Evolutionary conservation across 345 rosid species (phyloP).

Genomic region (Salix udensis): DNA sequence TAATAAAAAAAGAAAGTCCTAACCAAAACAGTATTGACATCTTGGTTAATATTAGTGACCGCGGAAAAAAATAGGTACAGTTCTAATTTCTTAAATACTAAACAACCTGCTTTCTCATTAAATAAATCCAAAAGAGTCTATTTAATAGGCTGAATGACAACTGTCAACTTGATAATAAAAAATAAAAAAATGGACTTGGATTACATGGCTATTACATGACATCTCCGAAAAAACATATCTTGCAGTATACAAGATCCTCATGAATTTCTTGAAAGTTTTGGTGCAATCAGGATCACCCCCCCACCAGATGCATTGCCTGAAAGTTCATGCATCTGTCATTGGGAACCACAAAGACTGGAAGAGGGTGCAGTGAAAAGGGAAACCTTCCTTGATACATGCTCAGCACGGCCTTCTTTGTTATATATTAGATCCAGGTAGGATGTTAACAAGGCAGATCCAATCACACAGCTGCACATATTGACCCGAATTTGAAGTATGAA

Average conservation of each 20-base stretch:
- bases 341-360: background rate
- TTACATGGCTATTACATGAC: background rate
- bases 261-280: background rate
- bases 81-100: background rate
- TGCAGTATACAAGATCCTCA: slow-evolving; percentile 1
- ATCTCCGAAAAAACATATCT: background rate
- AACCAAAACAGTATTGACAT: too few species aligned
- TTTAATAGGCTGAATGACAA: background rate
- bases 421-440: background rate
- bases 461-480: slow-evolving; percentile 42
- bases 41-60: background rate
- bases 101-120: background rate
- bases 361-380: slow-evolving; percentile 10
- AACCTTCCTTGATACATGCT: background rate
- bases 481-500: slow-evolving; percentile 17
- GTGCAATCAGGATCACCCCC: background rate
- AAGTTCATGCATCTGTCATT: background rate
- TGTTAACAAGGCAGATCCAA: slow-evolving; percentile 8
- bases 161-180: background rate
- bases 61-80: background rate
- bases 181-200: background rate
- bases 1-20: too few species aligned
- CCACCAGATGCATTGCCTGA: background rate
- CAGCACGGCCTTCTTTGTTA: background rate
- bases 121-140: background rate